These are phyloP conservation scores for Diaporthe citrichinensis DNA, from an alignment of 2,329 filamentous ascomycete species.

Conservation along the genomic window DNA sequence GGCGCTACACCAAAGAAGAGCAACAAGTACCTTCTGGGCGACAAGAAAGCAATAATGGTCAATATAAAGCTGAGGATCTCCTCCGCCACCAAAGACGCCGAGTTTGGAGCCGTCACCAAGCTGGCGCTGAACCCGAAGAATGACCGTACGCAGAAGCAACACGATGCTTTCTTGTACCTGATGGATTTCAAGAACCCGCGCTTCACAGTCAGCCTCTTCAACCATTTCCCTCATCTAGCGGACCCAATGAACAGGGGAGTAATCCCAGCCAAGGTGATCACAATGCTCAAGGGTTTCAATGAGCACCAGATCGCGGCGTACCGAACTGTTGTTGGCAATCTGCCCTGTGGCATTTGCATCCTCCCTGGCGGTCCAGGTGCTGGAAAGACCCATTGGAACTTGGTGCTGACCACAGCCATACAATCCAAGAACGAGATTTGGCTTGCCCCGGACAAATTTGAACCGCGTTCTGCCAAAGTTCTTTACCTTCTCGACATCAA, in stretches of 20 bases:
- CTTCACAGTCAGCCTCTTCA: constrained; percentile 43
- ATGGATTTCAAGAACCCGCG: constrained; percentile 44
- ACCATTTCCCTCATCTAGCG: constrained; percentile 45
- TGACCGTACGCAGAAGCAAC: constrained; percentile 40
- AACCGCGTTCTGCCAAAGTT: constrained; percentile 51
- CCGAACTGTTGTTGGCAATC: constrained; percentile 51
- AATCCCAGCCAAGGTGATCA: constrained; percentile 42
- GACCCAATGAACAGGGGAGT: constrained; percentile 34
- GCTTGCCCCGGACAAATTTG: constrained; percentile 51
- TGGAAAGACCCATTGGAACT: constrained; percentile 63
- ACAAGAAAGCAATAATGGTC: constrained; percentile 36
- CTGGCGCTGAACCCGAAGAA: constrained; percentile 26
- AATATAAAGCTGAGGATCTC: constrained; percentile 36
- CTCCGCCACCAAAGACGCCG: constrained; percentile 37
- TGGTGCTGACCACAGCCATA: constrained; percentile 54
- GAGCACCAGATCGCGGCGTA: constrained; percentile 56
- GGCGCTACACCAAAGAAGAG: background rate
- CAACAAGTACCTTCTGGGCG: constrained; percentile 20
- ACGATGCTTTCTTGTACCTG: constrained; percentile 44
- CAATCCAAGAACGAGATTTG: constrained; percentile 36
- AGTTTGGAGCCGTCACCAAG: constrained; percentile 37
- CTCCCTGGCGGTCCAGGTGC: constrained; percentile 63
- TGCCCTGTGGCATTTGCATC: constrained; percentile 60
- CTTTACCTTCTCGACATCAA: constrained; percentile 64
- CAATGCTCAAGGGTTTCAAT: constrained; percentile 52